Percentiles rank a stretch among this genome's conserved stretches.
These are phyloP conservation scores for Aspergillus caelatus DNA, from an alignment of 2,329 filamentous ascomycete species.

Conservation along the genomic window DNA sequence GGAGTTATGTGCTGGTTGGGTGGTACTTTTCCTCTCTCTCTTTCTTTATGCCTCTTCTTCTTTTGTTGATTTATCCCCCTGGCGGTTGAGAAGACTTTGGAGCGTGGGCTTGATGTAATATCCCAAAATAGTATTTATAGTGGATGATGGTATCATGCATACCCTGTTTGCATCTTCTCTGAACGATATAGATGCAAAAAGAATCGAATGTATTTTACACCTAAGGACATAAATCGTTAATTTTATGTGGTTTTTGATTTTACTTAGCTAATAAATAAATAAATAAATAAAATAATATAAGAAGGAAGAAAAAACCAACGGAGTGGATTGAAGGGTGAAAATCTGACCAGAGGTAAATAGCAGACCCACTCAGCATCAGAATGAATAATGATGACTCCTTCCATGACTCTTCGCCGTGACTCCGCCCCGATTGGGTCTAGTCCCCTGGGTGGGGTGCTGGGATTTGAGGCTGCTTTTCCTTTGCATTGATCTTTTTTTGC, in stretches of 20 bases:
- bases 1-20: not conserved
- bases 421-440: constrained; percentile 22
- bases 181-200: not conserved
- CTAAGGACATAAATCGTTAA: too few relatives aligned
- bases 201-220: not conserved
- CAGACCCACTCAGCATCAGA: constrained; percentile 4
- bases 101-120: not conserved
- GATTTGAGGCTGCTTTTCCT: constrained; percentile 12
- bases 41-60: not conserved
- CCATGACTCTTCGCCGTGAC: constrained; percentile 15
- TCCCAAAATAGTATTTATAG: not conserved
- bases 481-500: constrained; percentile 4
- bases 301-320: not conserved
- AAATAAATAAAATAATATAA: too few relatives aligned
- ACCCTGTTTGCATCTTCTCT: not conserved
- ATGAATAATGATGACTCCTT: constrained; percentile 22
- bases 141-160: constrained; percentile 6
- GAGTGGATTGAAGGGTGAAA: not conserved
- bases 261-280: too few relatives aligned
- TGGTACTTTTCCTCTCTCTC: not conserved
- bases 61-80: not conserved
- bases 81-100: not conserved
- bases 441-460: constrained; percentile 13
- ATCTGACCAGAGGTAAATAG: not conserved
- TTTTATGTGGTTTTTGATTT: not conserved